Percentiles rank a stretch among this genome's conserved stretches.
Conservation (phyloP, 2,329 filamentous ascomycete species). For the Nigrograna mackinnonii region DNA sequence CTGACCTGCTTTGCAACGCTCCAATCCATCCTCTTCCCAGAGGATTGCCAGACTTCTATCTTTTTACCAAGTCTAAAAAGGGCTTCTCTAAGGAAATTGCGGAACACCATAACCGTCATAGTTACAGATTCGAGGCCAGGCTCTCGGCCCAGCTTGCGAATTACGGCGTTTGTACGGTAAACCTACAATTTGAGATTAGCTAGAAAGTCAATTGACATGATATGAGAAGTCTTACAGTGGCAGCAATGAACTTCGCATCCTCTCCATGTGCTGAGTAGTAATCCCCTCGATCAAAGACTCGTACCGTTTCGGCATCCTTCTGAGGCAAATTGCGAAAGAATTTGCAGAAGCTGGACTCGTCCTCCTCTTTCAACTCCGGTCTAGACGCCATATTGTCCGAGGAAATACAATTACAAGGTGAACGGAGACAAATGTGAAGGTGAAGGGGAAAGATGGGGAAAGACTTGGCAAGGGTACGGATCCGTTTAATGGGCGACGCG, state of each 20-base stretch:
- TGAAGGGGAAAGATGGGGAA: neutral
- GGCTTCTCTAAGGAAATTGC: conserved; percentile 92
- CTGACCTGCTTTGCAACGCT: conserved; percentile 83
- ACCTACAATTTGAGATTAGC: conserved; percentile 56
- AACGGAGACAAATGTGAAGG: neutral
- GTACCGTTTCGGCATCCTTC: conserved; percentile 74
- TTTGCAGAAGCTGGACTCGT: conserved; percentile 95
- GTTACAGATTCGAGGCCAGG: conserved; percentile 92
- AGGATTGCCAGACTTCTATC: conserved; percentile 85
- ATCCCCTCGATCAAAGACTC: conserved; percentile 92
- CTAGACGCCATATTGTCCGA: conserved; percentile 53
- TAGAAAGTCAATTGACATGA: neutral
- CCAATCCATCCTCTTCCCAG: conserved; percentile 80
- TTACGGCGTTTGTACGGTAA: conserved; percentile 96
- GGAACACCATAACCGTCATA: conserved; percentile 92
- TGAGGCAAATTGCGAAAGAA: conserved; percentile 87
- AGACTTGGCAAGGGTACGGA: conserved; percentile 3
- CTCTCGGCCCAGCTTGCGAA: conserved; percentile 83
- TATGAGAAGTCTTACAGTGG: conserved; percentile 69
- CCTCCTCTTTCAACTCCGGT: conserved; percentile 75
- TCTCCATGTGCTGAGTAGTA: conserved; percentile 94
- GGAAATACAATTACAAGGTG: neutral
- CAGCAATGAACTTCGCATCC: conserved; percentile 81
- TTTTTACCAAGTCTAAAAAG: conserved; percentile 90
- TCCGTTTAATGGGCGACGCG: conserved; percentile 9